Evolutionary conservation across 176 grass and related monocot species (phyloP).

Genomic region (Sorghum bicolor): DNA sequence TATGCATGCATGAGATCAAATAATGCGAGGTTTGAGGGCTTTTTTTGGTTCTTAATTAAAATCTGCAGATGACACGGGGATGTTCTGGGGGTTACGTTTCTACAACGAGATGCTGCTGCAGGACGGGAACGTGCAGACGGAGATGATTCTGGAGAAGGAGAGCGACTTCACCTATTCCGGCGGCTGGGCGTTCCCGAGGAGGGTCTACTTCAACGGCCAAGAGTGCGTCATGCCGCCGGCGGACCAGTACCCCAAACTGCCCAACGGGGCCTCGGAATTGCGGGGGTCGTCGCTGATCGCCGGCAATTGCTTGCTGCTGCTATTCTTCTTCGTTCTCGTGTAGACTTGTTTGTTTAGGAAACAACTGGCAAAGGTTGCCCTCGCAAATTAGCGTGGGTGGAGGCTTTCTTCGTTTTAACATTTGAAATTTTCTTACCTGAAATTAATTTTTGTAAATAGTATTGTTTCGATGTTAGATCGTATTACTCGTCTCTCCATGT

Average conservation of each 20-base stretch:
- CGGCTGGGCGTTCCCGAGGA: constrained; percentile 71
- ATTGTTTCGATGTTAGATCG: too few relatives aligned
- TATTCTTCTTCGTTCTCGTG: background rate
- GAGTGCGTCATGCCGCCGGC: constrained; percentile 70
- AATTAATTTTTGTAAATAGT: too few relatives aligned
- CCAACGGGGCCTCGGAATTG: constrained; percentile 17
- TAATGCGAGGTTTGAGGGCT: background rate
- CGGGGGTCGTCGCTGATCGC: background rate
- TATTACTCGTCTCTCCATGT: too few relatives aligned
- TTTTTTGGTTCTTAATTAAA: background rate
- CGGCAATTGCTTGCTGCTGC: constrained; percentile 6
- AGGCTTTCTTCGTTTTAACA: too few relatives aligned
- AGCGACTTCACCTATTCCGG: constrained; percentile 50
- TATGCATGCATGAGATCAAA: background rate
- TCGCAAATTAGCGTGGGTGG: too few relatives aligned
- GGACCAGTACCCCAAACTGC: constrained; percentile 58
- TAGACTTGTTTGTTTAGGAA: background rate
- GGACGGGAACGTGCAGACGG: constrained; percentile 58
- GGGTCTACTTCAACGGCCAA: constrained; percentile 56
- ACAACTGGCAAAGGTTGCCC: background rate
- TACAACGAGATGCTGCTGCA: constrained; percentile 80
- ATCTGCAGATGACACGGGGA: constrained; percentile 53
- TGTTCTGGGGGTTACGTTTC: constrained; percentile 63
- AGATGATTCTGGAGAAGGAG: constrained; percentile 61
- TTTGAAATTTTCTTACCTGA: too few relatives aligned